A percentile compares a stretch with the other conserved stretches of the same genome.
Evolutionary conservation across 208 protist genomes (phyloP).

Genomic region (Phytomonas sp.): DNA sequence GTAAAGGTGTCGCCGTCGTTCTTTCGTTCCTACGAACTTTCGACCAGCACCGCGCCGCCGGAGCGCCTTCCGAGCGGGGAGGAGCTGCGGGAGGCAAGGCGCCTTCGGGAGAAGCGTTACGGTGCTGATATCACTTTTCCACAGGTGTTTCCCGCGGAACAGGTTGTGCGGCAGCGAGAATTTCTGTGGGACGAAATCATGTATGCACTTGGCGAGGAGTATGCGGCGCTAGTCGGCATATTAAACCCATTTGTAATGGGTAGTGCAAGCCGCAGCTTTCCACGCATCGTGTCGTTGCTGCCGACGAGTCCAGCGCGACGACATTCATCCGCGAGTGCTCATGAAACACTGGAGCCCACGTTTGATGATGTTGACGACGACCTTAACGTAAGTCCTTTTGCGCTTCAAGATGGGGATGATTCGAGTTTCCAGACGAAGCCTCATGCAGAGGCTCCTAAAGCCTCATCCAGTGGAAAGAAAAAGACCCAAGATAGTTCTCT

Average conservation of each 20-base stretch:
- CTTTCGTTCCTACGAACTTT: constrained; percentile 53
- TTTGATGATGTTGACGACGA: constrained; percentile 4
- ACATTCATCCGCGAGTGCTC: background rate
- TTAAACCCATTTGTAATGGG: constrained; percentile 62
- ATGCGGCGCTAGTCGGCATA: constrained; percentile 56
- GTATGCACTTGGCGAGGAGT: constrained; percentile 74
- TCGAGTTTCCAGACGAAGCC: background rate
- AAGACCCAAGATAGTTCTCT: background rate
- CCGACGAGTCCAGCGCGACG: constrained; percentile 10
- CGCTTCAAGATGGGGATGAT: constrained; percentile 11
- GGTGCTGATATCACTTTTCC: constrained; percentile 52
- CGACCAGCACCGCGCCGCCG: constrained; percentile 14
- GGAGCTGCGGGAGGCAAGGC: constrained; percentile 33
- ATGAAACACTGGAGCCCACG: background rate
- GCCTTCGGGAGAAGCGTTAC: constrained; percentile 40
- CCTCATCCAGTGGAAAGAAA: constrained; percentile 7
- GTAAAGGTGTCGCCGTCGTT: constrained; percentile 73
- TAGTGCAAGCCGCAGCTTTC: constrained; percentile 23
- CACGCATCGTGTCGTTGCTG: constrained; percentile 34
- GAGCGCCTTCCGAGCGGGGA: constrained; percentile 59
- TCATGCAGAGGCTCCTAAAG: constrained; percentile 1
- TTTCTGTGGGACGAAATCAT: constrained; percentile 83
- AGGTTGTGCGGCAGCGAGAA: constrained; percentile 63
- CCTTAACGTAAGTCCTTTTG: constrained; percentile 7
- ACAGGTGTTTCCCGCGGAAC: constrained; percentile 73